A percentile compares a stretch with the other conserved stretches of the same genome.
phyloP scores from a whole-genome alignment of 768 basidiomycete species.

The Boletus sp. region DNA sequence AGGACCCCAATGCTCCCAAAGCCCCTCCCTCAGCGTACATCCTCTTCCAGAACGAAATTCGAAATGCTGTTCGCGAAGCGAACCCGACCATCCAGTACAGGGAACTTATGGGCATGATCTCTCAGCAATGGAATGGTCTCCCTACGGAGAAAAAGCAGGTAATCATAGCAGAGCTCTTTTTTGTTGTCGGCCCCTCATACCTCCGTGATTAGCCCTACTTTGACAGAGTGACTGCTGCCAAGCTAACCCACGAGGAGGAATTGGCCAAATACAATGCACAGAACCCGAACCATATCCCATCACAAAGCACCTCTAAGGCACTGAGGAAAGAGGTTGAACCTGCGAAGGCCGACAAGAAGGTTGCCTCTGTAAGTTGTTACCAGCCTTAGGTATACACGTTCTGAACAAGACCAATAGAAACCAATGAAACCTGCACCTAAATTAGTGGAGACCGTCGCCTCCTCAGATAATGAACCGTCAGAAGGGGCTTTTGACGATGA shows the following conservation, averaged over 20 bases:
- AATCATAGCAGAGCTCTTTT: conserved; percentile 27
- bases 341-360: conserved; percentile 30
- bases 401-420: conserved; percentile 27
- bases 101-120: conserved; percentile 71
- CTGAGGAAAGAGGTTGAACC: conserved; percentile 26
- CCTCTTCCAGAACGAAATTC: conserved; percentile 89
- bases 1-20: conserved; percentile 94
- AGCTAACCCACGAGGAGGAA: conserved; percentile 59
- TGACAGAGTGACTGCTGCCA: conserved; percentile 51
- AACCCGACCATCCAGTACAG: conserved; percentile 65
- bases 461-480: conserved; percentile 32
- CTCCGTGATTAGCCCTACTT: conserved; percentile 28
- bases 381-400: conserved; percentile 5
- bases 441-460: conserved; percentile 23
- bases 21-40: conserved; percentile 92
- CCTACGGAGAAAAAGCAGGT: conserved; percentile 72
- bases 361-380: conserved; percentile 17
- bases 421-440: conserved; percentile 23
- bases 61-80: conserved; percentile 64
- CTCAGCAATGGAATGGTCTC: conserved; percentile 73
- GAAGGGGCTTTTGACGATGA: conserved; percentile 28
- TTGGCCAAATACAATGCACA: conserved; percentile 65
- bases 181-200: neutral
- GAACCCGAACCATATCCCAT: conserved; percentile 48
- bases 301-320: conserved; percentile 41